These are phyloP conservation scores for Amphirosellinia nigrospora DNA, from an alignment of 495 filamentous ascomycete species.

Conservation along the genomic window DNA sequence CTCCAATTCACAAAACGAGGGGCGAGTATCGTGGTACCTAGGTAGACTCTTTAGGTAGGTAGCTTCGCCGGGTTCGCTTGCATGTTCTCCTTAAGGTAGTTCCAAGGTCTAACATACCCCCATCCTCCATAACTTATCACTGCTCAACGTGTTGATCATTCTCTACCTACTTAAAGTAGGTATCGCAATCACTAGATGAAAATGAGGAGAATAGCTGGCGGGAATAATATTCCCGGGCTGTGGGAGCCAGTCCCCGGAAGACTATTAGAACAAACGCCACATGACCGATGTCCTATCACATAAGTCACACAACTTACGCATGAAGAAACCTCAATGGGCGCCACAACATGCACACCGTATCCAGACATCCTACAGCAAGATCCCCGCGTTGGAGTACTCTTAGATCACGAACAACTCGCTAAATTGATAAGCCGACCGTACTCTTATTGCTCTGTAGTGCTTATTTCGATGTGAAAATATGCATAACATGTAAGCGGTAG, in stretches of 20 bases:
- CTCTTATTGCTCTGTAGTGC: neutral
- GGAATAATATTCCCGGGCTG: neutral
- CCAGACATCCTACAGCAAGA: neutral
- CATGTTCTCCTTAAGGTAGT: too few relatives aligned
- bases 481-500: too few relatives aligned
- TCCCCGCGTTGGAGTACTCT: conserved; percentile 14
- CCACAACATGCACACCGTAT: conserved; percentile 1
- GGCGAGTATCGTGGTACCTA: neutral
- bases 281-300: neutral
- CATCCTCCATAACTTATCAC: neutral
- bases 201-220: neutral
- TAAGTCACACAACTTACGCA: neutral
- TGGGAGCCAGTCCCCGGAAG: neutral
- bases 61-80: too few relatives aligned
- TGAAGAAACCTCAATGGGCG: neutral
- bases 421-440: conserved; percentile 6
- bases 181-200: neutral
- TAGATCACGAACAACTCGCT: neutral
- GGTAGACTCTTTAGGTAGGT: neutral
- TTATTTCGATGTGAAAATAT: neutral
- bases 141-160: neutral
- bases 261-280: neutral
- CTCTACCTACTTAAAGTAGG: too few relatives aligned
- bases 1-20: neutral
- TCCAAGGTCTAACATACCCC: neutral